A percentile compares a stretch with the other conserved stretches of the same genome.
Evolutionary conservation across 163 green algal genomes (phyloP).

Genomic region (Scenedesmus sp.): DNA sequence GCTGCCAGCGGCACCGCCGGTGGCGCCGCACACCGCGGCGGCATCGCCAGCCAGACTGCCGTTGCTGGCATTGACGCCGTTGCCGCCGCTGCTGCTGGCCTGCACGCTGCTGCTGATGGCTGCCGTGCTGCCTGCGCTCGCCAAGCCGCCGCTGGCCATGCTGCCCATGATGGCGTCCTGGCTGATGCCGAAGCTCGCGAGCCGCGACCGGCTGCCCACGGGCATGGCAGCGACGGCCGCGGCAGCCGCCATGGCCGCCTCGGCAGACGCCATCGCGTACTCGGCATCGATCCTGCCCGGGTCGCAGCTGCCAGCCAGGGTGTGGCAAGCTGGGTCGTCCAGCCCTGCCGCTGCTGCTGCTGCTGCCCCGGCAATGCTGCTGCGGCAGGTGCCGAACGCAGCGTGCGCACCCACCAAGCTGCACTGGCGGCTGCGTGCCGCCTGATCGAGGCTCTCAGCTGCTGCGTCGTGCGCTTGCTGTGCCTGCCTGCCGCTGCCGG

Average conservation of each 20-base stretch:
- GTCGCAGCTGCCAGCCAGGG: background rate
- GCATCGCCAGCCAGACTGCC: background rate
- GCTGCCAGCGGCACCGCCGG: background rate
- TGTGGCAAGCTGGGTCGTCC: background rate
- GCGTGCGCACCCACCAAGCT: background rate
- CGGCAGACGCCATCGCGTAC: background rate
- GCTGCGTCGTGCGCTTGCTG: background rate
- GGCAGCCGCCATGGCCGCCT: background rate
- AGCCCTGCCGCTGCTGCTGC: too few species aligned
- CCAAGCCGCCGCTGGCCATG: background rate
- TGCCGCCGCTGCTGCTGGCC: conserved; percentile 18
- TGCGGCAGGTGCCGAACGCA: background rate
- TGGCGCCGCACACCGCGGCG: background rate
- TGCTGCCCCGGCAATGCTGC: background rate
- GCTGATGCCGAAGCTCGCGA: background rate
- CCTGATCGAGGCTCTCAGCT: background rate
- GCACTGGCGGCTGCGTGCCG: background rate
- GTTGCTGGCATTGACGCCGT: background rate
- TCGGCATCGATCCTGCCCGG: background rate
- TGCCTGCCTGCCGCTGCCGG: background rate
- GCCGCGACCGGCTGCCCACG: background rate
- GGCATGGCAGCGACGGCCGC: background rate
- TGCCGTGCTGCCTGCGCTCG: background rate
- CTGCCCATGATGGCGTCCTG: background rate
- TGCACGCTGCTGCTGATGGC: background rate